Percentiles rank a stretch among this genome's conserved stretches.
These are phyloP conservation scores for Saksenaea oblongispora DNA, from an alignment of 371 early-diverging fungal species.

Conservation along the genomic window DNA sequence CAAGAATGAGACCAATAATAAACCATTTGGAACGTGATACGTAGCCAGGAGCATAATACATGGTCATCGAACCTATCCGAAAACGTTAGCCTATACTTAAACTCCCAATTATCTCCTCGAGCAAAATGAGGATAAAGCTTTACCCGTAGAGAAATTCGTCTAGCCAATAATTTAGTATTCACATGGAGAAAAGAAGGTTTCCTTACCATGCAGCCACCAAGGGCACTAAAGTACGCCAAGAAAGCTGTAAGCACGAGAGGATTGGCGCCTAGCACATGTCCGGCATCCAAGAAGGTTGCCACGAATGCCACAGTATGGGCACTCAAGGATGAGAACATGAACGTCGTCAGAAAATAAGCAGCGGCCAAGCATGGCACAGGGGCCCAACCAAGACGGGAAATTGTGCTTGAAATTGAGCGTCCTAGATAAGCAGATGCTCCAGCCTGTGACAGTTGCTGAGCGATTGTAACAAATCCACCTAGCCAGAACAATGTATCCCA, in stretches of 20 bases:
- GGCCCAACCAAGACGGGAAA: conserved; percentile 31
- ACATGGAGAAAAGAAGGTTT: conserved; percentile 6
- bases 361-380: conserved; percentile 53
- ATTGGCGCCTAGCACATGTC: conserved; percentile 59
- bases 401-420: conserved; percentile 45
- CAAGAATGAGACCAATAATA: conserved; percentile 52
- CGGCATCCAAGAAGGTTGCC: conserved; percentile 77
- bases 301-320: conserved; percentile 73
- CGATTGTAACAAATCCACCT: conserved; percentile 76
- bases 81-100: not conserved
- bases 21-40: conserved; percentile 65
- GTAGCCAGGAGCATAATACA: conserved; percentile 66
- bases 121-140: conserved; percentile 22
- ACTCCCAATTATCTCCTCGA: not conserved
- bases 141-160: conserved; percentile 66
- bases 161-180: conserved; percentile 11
- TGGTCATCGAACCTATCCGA: conserved; percentile 46
- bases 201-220: conserved; percentile 66
- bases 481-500: conserved; percentile 88
- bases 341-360: conserved; percentile 71
- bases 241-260: conserved; percentile 59
- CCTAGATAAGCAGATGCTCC: conserved; percentile 72
- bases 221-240: conserved; percentile 66
- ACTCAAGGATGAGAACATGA: conserved; percentile 71
- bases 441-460: conserved; percentile 68